phyloP scores from a whole-genome alignment of 2,329 filamentous ascomycete species.

The Penicillium sp. region DNA sequence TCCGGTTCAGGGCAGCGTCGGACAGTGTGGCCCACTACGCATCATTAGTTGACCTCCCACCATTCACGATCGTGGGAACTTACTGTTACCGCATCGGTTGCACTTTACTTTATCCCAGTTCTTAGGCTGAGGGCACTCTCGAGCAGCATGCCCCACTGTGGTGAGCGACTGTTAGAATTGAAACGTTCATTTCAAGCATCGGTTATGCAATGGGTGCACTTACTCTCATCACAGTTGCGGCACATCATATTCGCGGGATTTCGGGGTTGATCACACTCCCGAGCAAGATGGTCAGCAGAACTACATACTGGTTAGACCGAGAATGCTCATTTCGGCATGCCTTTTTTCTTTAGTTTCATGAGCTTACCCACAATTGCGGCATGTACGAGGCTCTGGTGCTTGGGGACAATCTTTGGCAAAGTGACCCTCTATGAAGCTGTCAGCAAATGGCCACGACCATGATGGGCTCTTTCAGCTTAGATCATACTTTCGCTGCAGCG shows the following conservation, averaged over 20 bases:
- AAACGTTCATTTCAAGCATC: background rate
- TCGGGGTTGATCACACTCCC: slow-evolving; percentile 49
- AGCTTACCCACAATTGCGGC: slow-evolving; percentile 51
- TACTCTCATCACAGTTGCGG: slow-evolving; percentile 51
- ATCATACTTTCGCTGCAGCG: slow-evolving; percentile 46
- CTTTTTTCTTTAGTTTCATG: background rate
- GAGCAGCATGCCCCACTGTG: slow-evolving; percentile 46
- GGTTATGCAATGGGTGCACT: slow-evolving; percentile 3
- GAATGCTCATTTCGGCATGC: background rate
- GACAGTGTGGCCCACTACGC: slow-evolving; percentile 48
- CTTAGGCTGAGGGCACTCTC: slow-evolving; percentile 49
- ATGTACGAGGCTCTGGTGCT: slow-evolving; percentile 37
- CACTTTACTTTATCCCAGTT: slow-evolving; percentile 52
- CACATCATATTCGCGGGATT: slow-evolving; percentile 47
- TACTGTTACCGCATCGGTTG: slow-evolving; percentile 50
- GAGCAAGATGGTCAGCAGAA: slow-evolving; percentile 48
- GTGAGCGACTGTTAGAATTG: slow-evolving; percentile 11
- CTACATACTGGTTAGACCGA: slow-evolving; percentile 26
- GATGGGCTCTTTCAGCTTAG: background rate
- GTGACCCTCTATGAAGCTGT: slow-evolving; percentile 42
- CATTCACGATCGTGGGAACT: slow-evolving; percentile 17
- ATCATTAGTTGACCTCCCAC: slow-evolving; percentile 13
- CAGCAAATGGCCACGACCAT: slow-evolving; percentile 5
- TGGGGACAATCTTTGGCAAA: slow-evolving; percentile 53
- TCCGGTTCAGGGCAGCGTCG: slow-evolving; percentile 43